Evolutionary conservation across 164 flowering plant genomes (phyloP), one percentile per base, ranked within the genome.

Genomic region (Paratinospora sagittata): DNA sequence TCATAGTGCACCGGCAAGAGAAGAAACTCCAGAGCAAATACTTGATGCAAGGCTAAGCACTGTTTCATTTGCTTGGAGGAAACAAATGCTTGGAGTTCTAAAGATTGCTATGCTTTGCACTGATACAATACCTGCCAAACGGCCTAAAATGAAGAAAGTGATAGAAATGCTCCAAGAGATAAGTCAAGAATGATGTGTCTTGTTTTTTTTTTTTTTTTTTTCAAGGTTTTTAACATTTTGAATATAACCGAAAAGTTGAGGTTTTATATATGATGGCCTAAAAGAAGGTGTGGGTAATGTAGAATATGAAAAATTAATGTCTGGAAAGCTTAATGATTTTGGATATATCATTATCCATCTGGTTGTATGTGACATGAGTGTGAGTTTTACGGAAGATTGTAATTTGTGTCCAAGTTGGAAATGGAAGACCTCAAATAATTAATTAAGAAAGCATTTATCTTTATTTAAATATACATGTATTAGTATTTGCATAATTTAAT

Each of bases 11-110:
- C 89, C 97, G 0, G 30, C 79, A 67, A 82, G 99, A 77, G 92
- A 92, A 57, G 99, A 95, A 81, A 92, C 93, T 2, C 96, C 97
- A 1, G 99, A 92, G 79, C 97, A 89, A 85, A 95, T 95, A 72
- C 87, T 95, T 30, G 99, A 95, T 73, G 78, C 97, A 0, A 86
- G 76, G 82, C 86, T 95, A 34, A 95, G 99, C 81, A 95, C 99
- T 0, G 91, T 95, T 24, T 92, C 97, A 19, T 95, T 95, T 70
- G 81, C 81, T 17, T 95, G 97, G 96, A 85, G 99, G 77, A 91
- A 84, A 80, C 91, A 95, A 76, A 95, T 95, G 99, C 94, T 92
- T 37, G 94, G 86, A 41, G 93, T 88, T 39, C 83, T 95, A n/a
- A 92, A 91, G 81, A 80, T 92, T 4, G 99, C 99, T 7, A 75